Percentiles rank a stretch among this genome's conserved stretches.
Evolutionary conservation across 108 stramenopile species (phyloP).

Genomic region (Fistulifera pelliculosa): DNA sequence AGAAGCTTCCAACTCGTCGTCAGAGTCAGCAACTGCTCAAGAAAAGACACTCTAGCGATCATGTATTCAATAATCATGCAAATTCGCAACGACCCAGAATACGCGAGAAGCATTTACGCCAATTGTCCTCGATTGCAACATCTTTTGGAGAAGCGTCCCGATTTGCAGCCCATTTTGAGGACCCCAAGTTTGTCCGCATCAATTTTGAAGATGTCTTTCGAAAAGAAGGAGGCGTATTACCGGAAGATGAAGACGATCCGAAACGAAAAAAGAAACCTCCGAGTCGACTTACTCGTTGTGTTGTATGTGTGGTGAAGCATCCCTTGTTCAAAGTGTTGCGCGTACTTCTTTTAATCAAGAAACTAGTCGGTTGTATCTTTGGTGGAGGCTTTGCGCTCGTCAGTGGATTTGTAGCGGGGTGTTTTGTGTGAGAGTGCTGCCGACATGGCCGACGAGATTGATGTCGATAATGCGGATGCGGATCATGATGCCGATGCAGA

Average conservation of each 20-base stretch:
- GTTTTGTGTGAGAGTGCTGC: constrained; percentile 17
- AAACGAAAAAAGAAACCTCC: constrained; percentile 4
- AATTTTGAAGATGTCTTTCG: constrained; percentile 41
- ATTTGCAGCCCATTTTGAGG: constrained; percentile 43
- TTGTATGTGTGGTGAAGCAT: constrained; percentile 20
- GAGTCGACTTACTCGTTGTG: constrained; percentile 3
- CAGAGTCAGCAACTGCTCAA: too few relatives aligned
- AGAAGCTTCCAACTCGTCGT: too few relatives aligned
- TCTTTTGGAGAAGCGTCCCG: constrained; percentile 32
- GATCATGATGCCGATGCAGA: constrained; percentile 8
- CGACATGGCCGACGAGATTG: constrained; percentile 11
- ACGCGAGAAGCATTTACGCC: constrained; percentile 31
- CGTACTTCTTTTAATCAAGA: constrained; percentile 32
- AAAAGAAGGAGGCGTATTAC: constrained; percentile 37
- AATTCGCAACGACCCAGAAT: constrained; percentile 29
- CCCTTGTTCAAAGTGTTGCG: constrained; percentile 35
- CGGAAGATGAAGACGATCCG: constrained; percentile 36
- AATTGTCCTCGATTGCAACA: constrained; percentile 46
- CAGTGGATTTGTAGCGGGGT: constrained; percentile 13
- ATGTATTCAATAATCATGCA: constrained; percentile 30
- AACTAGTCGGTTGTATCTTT: constrained; percentile 28
- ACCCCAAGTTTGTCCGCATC: constrained; percentile 35
- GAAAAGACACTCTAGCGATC: constrained; percentile 31
- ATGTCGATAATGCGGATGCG: background rate
- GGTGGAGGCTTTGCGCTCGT: constrained; percentile 20